Base-by-base conservation (phyloP, 371 early-diverging fungal species). In the Apophysomyces sp. region DNA sequence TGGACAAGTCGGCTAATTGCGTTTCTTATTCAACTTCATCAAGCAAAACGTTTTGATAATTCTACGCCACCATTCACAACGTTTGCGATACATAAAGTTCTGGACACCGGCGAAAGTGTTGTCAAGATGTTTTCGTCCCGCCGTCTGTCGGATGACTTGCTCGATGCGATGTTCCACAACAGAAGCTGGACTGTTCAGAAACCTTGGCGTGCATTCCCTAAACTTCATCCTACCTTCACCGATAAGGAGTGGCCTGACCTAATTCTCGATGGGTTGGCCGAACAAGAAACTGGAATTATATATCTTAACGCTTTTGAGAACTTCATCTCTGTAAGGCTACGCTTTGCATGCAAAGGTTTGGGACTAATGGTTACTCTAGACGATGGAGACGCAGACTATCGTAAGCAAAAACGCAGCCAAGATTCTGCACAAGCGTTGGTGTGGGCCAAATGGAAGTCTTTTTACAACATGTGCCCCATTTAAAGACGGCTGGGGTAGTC, bases 201-300 rank as follows among this genome's bases (percentile, higher is more conserved):
- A 58, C 71, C 61, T 21, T 92, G 92, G 92, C 79, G 86, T 29
- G 84, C 89, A 4, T 92, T 89, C 44, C 92, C 92, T 7, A 44
- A 70, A 12, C 60, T 92, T 4, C 31, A 57, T 11, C 86, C 89
- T 0, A 40, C 81, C 2, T 32, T 44, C 2, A 55, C 12, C 9
- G 66, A 65, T 2, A 6, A 31, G 16, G 57, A 57, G 8, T 49
- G 64, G 61, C 72, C 71, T 55, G 57, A 69, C 9, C 51, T 74
- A 8, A 62, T 74, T 13, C 56, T 80, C 9, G 51, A 65, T 44
- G 67, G 67, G 5, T 62, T 61, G 8, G 30, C 66, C 13, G 61
- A 69, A 16, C 12, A 60, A 8, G 69, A 76, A 15, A 78, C 71
- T 12, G 83, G 84, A 6, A 71, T 88, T 27, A 73, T 79, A 53